Evolutionary conservation across 1,284 basidiomycete genomes (phyloP).

Genomic region (Rhodotorula sp.): DNA sequence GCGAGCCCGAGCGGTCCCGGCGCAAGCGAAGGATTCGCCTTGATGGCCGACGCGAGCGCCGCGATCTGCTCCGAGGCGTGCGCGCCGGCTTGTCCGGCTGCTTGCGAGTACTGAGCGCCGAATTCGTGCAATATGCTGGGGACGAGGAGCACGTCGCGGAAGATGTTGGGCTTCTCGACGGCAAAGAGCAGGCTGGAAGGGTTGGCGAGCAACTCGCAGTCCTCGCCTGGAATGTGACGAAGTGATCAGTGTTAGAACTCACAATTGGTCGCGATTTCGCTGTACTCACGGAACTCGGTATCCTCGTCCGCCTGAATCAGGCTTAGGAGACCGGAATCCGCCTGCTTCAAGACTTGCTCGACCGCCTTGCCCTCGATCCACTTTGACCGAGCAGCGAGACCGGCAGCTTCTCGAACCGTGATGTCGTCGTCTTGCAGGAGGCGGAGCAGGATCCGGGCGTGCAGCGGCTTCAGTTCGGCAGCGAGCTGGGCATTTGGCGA

Average conservation of each 20-base stretch:
- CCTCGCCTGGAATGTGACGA: slow-evolving; percentile 4
- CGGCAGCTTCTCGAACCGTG: slow-evolving; percentile 20
- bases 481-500: not conserved
- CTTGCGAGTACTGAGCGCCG: not conserved
- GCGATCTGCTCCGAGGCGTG: not conserved
- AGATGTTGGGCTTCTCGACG: slow-evolving; percentile 41
- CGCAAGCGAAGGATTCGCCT: not conserved
- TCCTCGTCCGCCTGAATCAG: not conserved
- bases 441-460: slow-evolving; percentile 13
- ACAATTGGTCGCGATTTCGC: not conserved
- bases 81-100: not conserved
- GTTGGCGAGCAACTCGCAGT: slow-evolving; percentile 26
- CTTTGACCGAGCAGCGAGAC: not conserved
- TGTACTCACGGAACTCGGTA: slow-evolving; percentile 17
- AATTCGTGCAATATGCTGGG: not conserved
- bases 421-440: slow-evolving; percentile 39
- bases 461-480: not conserved
- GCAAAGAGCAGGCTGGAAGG: slow-evolving; percentile 38
- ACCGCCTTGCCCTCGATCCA: slow-evolving; percentile 25
- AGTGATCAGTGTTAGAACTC: not conserved
- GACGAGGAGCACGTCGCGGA: slow-evolving; percentile 20
- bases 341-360: slow-evolving; percentile 9
- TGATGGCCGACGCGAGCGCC: not conserved
- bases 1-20: slow-evolving; percentile 19
- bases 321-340: not conserved